phyloP scores from a whole-genome alignment of 169 alveolate species.

The Plasmodium vinckei region DNA sequence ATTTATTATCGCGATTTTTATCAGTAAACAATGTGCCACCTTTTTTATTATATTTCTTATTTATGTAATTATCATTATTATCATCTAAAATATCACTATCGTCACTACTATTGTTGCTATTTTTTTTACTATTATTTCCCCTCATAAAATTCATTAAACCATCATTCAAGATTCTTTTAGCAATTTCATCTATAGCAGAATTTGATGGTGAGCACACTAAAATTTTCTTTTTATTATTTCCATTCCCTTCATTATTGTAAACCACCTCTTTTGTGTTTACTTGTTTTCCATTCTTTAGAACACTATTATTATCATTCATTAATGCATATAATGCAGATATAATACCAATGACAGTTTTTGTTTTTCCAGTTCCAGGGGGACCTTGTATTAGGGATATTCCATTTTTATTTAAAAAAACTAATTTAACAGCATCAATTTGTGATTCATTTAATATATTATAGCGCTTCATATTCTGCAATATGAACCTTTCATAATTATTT shows the following conservation, averaged over 20 bases:
- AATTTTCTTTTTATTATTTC: slow-evolving; percentile 80
- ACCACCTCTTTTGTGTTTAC: slow-evolving; percentile 37
- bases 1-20: not conserved
- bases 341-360: slow-evolving; percentile 95
- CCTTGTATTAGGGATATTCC: slow-evolving; percentile 93
- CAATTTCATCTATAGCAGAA: slow-evolving; percentile 98
- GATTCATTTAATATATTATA: slow-evolving; percentile 53
- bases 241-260: slow-evolving; percentile 31
- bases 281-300: slow-evolving; percentile 10
- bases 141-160: slow-evolving; percentile 53
- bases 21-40: not conserved
- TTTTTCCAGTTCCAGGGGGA: slow-evolving; percentile 99
- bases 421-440: slow-evolving; percentile 70
- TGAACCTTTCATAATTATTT: slow-evolving; percentile 19
- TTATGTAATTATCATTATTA: not conserved
- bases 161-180: slow-evolving; percentile 86
- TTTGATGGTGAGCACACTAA: slow-evolving; percentile 99
- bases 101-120: slow-evolving; percentile 1
- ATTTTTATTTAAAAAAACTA: slow-evolving; percentile 69
- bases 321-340: slow-evolving; percentile 76
- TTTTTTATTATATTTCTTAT: slow-evolving; percentile 7
- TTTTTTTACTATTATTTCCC: not conserved
- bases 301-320: slow-evolving; percentile 3
- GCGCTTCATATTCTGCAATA: slow-evolving; percentile 20
- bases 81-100: not conserved